These are phyloP conservation scores for Bipolaris cookei DNA, from an alignment of 2,329 filamentous ascomycete species.

Conservation along the genomic window DNA sequence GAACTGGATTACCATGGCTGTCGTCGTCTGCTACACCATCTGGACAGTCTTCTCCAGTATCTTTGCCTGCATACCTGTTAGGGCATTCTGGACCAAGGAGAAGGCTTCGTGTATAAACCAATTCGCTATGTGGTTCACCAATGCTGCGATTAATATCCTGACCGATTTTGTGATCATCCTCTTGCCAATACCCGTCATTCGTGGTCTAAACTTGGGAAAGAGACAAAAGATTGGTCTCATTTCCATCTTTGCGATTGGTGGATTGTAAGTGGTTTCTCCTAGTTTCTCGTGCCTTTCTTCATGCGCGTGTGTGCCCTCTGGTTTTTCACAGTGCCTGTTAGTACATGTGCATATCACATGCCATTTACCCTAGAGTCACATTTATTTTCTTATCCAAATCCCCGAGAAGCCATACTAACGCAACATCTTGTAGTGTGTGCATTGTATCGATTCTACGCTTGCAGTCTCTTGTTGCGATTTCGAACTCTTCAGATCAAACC, in stretches of 20 bases:
- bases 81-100: slow-evolving; percentile 44
- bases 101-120: slow-evolving; percentile 41
- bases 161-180: slow-evolving; percentile 45
- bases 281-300: not conserved
- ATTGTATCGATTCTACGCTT: slow-evolving; percentile 45
- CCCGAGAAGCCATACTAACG: slow-evolving; percentile 9
- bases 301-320: not conserved
- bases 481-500: slow-evolving; percentile 36
- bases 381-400: not conserved
- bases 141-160: slow-evolving; percentile 37
- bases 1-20: slow-evolving; percentile 31
- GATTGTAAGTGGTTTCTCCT: slow-evolving; percentile 45
- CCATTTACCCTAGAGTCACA: not conserved
- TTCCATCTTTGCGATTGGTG: slow-evolving; percentile 49
- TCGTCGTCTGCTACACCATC: slow-evolving; percentile 37
- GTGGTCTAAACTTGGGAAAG: slow-evolving; percentile 42
- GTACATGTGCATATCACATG: not conserved
- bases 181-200: slow-evolving; percentile 45
- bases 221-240: slow-evolving; percentile 47
- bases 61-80: slow-evolving; percentile 42
- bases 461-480: slow-evolving; percentile 42
- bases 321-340: not conserved
- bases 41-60: slow-evolving; percentile 44
- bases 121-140: slow-evolving; percentile 39
- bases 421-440: slow-evolving; percentile 34